Conservation (phyloP, 345 rosid species). For the Corchorus olitorius region DNA sequence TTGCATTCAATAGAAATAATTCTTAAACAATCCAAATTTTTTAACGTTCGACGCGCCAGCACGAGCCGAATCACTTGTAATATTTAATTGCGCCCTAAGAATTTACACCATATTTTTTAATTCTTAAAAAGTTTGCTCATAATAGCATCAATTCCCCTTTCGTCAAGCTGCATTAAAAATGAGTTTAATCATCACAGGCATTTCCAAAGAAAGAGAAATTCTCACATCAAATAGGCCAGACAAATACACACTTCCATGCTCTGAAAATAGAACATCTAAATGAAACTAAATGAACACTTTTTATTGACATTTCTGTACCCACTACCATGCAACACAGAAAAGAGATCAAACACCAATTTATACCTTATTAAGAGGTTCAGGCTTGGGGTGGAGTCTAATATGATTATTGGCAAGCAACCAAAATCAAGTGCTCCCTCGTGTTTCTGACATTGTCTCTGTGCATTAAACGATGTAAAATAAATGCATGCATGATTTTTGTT, state of each 20-base stretch:
- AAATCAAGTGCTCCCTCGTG: conserved; percentile 93
- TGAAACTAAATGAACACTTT: not conserved
- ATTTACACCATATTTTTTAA: conserved; percentile 93
- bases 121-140: conserved; percentile 88
- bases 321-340: not conserved
- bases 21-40: too few species aligned
- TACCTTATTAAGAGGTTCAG: conserved; percentile 94
- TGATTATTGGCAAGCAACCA: conserved; percentile 85
- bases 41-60: too few species aligned
- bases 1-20: too few species aligned
- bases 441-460: conserved; percentile 96
- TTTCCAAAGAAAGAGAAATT: not conserved
- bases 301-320: not conserved
- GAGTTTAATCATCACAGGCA: conserved; percentile 1
- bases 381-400: conserved; percentile 78
- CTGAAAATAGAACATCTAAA: conserved; percentile 2
- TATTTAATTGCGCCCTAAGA: conserved; percentile 94
- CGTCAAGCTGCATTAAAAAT: conserved; percentile 74
- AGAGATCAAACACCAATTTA: conserved; percentile 14
- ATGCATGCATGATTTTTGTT: not conserved
- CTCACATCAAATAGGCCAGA: not conserved
- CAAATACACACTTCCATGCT: not conserved
- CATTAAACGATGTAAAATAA: conserved; percentile 13
- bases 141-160: conserved; percentile 87
- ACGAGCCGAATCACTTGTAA: too few species aligned